A percentile compares a stretch with the other conserved stretches of the same genome.
Conservation (phyloP, 192 early-diverging fungal genomes). For the Backusella mclennaniae region DNA sequence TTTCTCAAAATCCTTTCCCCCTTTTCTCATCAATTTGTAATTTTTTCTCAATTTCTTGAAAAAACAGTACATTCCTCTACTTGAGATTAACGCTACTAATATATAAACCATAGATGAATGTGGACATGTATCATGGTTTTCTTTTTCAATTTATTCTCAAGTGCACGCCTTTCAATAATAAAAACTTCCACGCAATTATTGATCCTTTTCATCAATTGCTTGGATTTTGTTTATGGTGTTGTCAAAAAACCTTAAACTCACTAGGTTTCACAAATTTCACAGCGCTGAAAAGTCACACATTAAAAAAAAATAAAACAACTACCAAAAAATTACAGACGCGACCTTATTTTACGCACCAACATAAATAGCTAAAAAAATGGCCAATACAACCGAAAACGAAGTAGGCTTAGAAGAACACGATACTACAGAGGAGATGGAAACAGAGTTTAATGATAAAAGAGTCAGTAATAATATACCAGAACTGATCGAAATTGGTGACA, state of each 20-base stretch:
- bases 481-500: conserved; percentile 11
- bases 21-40: no score
- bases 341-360: background rate
- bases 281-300: background rate
- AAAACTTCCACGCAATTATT: no score
- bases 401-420: background rate
- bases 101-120: no score
- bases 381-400: background rate
- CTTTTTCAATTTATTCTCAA: no score
- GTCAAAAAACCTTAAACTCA: background rate
- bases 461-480: background rate
- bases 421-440: conserved; percentile 1
- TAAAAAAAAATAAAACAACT: background rate
- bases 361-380: background rate
- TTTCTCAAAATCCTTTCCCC: no score
- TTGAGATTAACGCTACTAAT: no score
- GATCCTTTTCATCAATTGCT: no score
- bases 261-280: background rate
- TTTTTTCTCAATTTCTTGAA: no score
- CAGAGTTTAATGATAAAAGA: background rate
- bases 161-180: no score
- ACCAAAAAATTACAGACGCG: background rate
- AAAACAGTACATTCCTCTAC: no score
- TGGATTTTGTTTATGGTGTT: no score
- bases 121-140: no score